Evolutionary conservation across 257 asterid species (phyloP).

Genomic region (Parsonsia alboflavescens): DNA sequence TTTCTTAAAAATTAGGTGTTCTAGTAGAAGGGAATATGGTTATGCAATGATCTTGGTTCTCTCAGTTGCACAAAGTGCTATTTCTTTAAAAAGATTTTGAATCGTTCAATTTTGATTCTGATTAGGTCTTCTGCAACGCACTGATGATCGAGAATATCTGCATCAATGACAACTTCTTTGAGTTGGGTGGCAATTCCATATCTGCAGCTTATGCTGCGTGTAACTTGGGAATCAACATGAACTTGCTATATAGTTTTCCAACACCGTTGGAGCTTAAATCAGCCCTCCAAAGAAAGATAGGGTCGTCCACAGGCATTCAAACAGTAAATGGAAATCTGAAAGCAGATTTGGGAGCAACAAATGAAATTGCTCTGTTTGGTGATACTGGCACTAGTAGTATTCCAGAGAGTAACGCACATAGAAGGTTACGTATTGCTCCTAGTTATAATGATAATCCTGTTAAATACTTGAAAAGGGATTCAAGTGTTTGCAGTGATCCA

Average conservation of each 20-base stretch:
- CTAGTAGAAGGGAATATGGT: neutral
- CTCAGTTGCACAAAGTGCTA: too few relatives aligned
- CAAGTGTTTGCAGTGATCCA: constrained; percentile 16
- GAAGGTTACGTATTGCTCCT: constrained; percentile 22
- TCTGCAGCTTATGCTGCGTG: constrained; percentile 79
- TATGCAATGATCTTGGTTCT: neutral
- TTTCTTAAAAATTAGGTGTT: neutral
- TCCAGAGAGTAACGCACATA: constrained; percentile 24
- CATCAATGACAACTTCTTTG: constrained; percentile 63
- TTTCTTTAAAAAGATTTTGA: constrained; percentile 4
- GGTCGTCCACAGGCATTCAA: constrained; percentile 30
- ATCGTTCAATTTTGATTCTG: constrained; percentile 6
- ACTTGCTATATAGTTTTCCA: constrained; percentile 60
- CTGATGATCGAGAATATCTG: constrained; percentile 64
- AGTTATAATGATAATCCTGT: constrained; percentile 27
- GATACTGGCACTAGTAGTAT: constrained; percentile 21
- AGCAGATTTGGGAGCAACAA: constrained; percentile 28
- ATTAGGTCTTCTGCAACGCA: constrained; percentile 67
- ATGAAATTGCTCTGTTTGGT: constrained; percentile 18
- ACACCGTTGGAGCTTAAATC: constrained; percentile 64
- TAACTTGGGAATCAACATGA: constrained; percentile 82
- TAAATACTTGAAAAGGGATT: constrained; percentile 47
- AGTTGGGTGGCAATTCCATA: constrained; percentile 82
- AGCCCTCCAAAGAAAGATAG: constrained; percentile 38
- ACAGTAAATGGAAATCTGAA: constrained; percentile 24